Conservation (phyloP, 352 stramenopile species). For the Phytophthora europaea region DNA sequence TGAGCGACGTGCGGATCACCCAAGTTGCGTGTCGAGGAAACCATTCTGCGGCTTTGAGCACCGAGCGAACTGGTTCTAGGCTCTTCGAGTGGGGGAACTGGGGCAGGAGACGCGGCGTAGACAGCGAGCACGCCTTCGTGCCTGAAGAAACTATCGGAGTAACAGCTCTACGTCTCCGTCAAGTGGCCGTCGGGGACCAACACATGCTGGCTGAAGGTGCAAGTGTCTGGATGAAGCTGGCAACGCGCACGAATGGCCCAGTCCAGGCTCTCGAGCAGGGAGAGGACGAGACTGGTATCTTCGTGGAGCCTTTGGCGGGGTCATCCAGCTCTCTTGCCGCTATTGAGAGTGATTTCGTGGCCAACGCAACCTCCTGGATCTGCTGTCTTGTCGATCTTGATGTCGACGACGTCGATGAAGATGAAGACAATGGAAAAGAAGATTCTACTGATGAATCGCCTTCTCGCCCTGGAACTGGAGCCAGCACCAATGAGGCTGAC, state of each 20-base stretch:
- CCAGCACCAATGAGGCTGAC: conserved; percentile 24
- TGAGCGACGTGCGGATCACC: conserved; percentile 51
- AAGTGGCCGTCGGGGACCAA: conserved; percentile 61
- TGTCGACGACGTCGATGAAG: conserved; percentile 61
- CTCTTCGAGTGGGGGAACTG: conserved; percentile 84
- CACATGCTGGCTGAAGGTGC: conserved; percentile 69
- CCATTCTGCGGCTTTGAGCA: conserved; percentile 62
- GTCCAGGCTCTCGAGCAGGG: conserved; percentile 7
- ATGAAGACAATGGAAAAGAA: conserved; percentile 20
- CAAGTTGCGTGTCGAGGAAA: conserved; percentile 70
- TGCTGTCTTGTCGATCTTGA: conserved; percentile 62
- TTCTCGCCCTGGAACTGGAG: conserved; percentile 19
- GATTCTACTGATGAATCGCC: conserved; percentile 2
- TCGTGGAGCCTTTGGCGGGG: conserved; percentile 36
- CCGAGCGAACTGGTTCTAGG: conserved; percentile 30
- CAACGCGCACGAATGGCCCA: conserved; percentile 17
- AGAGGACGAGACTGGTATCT: conserved; percentile 36
- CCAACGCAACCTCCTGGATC: conserved; percentile 14
- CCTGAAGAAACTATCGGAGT: conserved; percentile 48
- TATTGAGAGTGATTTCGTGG: conserved; percentile 37
- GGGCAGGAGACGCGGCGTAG: conserved; percentile 59
- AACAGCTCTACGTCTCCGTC: conserved; percentile 43
- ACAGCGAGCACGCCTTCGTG: conserved; percentile 69
- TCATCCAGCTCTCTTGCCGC: conserved; percentile 32
- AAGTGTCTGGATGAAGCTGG: conserved; percentile 70